These are phyloP conservation scores for Phalaenopsis hybrid DNA, from an alignment of 116 monocot genomes.

Conservation along the genomic window DNA sequence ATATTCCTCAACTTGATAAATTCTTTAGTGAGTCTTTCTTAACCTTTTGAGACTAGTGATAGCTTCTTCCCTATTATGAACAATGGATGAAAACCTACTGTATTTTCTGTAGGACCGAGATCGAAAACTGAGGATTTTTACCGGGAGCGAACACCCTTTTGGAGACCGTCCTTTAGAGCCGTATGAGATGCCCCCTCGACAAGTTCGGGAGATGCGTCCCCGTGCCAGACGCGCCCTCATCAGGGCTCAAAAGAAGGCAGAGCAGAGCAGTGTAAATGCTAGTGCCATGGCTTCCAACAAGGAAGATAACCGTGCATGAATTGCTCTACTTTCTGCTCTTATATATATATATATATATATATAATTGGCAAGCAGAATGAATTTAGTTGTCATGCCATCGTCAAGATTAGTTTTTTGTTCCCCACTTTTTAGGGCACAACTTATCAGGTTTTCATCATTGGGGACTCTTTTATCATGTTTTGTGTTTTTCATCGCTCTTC, in stretches of 20 bases:
- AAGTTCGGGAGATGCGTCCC: constrained; percentile 81
- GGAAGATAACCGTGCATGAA: background rate
- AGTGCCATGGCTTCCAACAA: background rate
- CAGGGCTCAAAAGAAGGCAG: constrained; percentile 78
- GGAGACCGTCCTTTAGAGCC: constrained; percentile 58
- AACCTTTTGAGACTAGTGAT: background rate
- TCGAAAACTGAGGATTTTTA: constrained; percentile 82
- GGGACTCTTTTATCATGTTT: too few species aligned
- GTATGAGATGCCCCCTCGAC: constrained; percentile 79
- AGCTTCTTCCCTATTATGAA: background rate
- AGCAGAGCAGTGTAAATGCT: constrained; percentile 22
- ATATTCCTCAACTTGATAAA: background rate
- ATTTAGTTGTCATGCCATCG: too few species aligned
- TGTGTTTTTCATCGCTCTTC: too few species aligned
- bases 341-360: background rate
- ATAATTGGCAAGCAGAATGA: too few species aligned
- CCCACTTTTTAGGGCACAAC: too few species aligned
- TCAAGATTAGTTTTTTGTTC: too few species aligned
- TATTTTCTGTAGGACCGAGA: constrained; percentile 64
- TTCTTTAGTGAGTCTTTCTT: background rate
- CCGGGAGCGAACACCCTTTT: constrained; percentile 77
- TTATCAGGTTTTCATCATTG: too few species aligned
- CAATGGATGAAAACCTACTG: background rate
- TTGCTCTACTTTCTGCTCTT: background rate
- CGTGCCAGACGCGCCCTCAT: constrained; percentile 72